A percentile compares a stretch with the other conserved stretches of the same genome.
phyloP scores from a whole-genome alignment of 2,329 filamentous ascomycete genomes.

The Nectriaceae sp. region DNA sequence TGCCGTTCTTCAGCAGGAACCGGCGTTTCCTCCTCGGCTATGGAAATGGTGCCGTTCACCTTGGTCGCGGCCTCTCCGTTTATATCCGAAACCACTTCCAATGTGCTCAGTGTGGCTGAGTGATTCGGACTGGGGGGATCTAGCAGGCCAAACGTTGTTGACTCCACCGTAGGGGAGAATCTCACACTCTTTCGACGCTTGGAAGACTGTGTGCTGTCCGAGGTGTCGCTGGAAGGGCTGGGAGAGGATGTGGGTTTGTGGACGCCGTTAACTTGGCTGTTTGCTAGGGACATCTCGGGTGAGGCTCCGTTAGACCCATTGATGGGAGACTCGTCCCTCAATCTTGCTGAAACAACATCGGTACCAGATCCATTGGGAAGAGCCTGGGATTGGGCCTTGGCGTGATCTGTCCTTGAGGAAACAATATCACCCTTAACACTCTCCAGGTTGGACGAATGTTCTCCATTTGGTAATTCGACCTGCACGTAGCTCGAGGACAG shows the following conservation, averaged over 20 bases:
- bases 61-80: constrained; percentile 12
- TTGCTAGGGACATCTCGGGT: background rate
- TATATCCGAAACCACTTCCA: constrained; percentile 8
- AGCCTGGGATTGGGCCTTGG: background rate
- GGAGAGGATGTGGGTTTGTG: constrained; percentile 9
- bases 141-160: constrained; percentile 57
- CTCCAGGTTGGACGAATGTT: background rate
- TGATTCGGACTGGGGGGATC: constrained; percentile 54
- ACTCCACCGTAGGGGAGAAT: constrained; percentile 68
- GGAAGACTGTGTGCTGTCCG: constrained; percentile 19
- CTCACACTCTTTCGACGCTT: constrained; percentile 66
- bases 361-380: background rate
- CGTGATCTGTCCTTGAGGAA: background rate
- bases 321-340: background rate
- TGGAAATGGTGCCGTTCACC: constrained; percentile 5
- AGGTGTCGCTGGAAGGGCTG: constrained; percentile 18
- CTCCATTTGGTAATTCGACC: constrained; percentile 1
- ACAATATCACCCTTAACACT: background rate
- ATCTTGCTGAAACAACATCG: background rate
- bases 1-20: background rate
- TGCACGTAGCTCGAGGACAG: background rate
- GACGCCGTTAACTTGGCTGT: constrained; percentile 3
- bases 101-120: constrained; percentile 18
- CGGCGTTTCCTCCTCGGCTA: background rate
- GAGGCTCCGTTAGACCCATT: background rate